Percentiles rank a stretch among this genome's conserved stretches.
phyloP scores from a whole-genome alignment of 805 yeast genomes.

The Saturnispora kantuleensis region DNA sequence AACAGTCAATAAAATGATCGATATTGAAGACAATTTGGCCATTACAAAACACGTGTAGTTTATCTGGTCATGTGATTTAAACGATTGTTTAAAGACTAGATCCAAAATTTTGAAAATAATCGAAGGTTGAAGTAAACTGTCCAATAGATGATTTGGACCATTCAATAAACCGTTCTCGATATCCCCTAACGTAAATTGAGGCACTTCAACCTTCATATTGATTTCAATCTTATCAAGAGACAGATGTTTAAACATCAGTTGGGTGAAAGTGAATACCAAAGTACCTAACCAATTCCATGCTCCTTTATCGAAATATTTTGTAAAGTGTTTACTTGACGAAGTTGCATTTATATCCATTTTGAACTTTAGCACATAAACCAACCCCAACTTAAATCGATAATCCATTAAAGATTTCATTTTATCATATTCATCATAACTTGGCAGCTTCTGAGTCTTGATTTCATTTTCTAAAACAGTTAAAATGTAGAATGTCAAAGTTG shows the following conservation, averaged over 20 bases:
- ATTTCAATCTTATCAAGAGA: neutral
- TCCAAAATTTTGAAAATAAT: neutral
- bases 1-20: conserved; percentile 1
- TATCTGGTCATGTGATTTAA: neutral
- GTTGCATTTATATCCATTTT: neutral
- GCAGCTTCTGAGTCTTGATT: neutral
- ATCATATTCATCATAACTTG: neutral
- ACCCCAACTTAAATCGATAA: neutral
- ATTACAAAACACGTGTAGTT: conserved; percentile 4
- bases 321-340: neutral
- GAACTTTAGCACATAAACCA: conserved; percentile 3
- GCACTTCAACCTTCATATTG: too few relatives aligned
- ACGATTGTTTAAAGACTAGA: neutral
- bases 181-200: neutral
- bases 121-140: neutral
- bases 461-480: conserved; percentile 1
- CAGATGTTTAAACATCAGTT: neutral
- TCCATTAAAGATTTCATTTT: neutral
- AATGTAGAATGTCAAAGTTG: neutral
- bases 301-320: conserved; percentile 1
- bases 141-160: neutral
- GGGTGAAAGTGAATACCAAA: neutral
- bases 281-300: conserved; percentile 2
- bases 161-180: neutral
- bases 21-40: conserved; percentile 2